Percentiles rank a stretch among this genome's conserved stretches.
Evolutionary conservation across 768 basidiomycete genomes (phyloP).

Genomic region (Boletales sp.): DNA sequence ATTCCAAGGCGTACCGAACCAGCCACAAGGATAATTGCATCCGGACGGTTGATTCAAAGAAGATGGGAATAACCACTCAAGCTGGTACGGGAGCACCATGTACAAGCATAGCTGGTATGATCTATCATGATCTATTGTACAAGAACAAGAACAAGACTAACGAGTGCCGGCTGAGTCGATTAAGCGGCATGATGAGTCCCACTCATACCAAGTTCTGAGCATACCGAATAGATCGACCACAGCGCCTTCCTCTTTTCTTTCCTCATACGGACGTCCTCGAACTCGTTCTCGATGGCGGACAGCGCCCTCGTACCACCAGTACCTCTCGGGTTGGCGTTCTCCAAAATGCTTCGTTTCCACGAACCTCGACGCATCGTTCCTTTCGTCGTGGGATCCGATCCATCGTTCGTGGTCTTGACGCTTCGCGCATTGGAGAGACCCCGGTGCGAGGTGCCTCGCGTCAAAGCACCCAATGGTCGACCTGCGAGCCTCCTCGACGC

Average conservation of each 20-base stretch:
- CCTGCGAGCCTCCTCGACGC: slow-evolving; percentile 6
- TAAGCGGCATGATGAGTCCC: slow-evolving; percentile 5
- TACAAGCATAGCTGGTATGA: too few relatives aligned
- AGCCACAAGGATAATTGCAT: too few relatives aligned
- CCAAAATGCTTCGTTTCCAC: slow-evolving; percentile 22
- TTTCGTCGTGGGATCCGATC: slow-evolving; percentile 9
- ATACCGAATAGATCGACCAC: slow-evolving; percentile 29
- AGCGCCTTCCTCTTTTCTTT: slow-evolving; percentile 24
- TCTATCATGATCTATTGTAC: too few relatives aligned
- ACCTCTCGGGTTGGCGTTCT: slow-evolving; percentile 14
- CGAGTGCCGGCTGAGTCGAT: background rate
- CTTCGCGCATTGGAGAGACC: slow-evolving; percentile 15
- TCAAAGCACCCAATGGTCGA: background rate
- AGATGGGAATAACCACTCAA: too few relatives aligned
- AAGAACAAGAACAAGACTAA: too few relatives aligned
- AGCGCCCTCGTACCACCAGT: slow-evolving; percentile 2
- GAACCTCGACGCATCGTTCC: slow-evolving; percentile 24
- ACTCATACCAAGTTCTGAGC: slow-evolving; percentile 21
- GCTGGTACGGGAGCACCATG: too few relatives aligned
- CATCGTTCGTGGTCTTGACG: slow-evolving; percentile 7
- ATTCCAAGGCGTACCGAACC: too few relatives aligned
- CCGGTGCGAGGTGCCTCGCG: slow-evolving; percentile 11
- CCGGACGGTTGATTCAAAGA: too few relatives aligned
- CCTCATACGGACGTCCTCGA: background rate
- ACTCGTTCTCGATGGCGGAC: slow-evolving; percentile 13